These are phyloP conservation scores for Hymenotorrendiella dingleyae DNA, from an alignment of 2,329 filamentous ascomycete species.

Conservation along the genomic window DNA sequence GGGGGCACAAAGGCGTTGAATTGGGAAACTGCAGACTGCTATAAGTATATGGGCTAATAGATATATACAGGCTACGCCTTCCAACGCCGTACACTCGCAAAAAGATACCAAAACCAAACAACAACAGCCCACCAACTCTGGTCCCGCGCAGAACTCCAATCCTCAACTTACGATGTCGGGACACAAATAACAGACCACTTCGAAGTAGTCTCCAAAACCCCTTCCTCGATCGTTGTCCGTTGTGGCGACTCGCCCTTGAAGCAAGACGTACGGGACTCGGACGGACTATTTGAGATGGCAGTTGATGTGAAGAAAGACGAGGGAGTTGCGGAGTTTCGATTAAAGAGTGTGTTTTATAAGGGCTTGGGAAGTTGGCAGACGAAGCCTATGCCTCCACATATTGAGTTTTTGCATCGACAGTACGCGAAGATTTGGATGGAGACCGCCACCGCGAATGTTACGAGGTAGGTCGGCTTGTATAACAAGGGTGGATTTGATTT, in stretches of 20 bases:
- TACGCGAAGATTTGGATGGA: constrained; percentile 53
- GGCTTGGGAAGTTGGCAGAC: constrained; percentile 38
- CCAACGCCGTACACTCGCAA: constrained; percentile 52
- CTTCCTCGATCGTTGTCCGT: constrained; percentile 54
- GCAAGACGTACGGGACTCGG: constrained; percentile 48
- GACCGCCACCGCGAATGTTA: constrained; percentile 34
- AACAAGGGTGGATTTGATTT: too few relatives aligned
- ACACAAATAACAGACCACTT: constrained; percentile 66
- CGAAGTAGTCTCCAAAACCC: constrained; percentile 60
- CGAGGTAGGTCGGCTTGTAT: constrained; percentile 7
- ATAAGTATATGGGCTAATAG: too few relatives aligned
- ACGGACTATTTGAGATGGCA: constrained; percentile 62
- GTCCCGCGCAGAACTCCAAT: constrained; percentile 47
- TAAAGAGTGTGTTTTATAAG: constrained; percentile 60
- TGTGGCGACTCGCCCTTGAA: constrained; percentile 61
- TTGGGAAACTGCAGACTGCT: too few relatives aligned
- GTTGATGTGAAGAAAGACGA: constrained; percentile 56
- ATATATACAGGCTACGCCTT: constrained; percentile 47
- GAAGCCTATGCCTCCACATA: constrained; percentile 39
- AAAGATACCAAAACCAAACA: constrained; percentile 48
- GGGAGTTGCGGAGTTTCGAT: constrained; percentile 53
- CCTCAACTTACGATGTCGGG: constrained; percentile 54
- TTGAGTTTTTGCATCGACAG: constrained; percentile 46
- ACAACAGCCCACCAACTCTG: constrained; percentile 57
- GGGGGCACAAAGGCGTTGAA: too few relatives aligned